phyloP scores from a whole-genome alignment of 257 asterid species.

The Solanum arcanum region DNA sequence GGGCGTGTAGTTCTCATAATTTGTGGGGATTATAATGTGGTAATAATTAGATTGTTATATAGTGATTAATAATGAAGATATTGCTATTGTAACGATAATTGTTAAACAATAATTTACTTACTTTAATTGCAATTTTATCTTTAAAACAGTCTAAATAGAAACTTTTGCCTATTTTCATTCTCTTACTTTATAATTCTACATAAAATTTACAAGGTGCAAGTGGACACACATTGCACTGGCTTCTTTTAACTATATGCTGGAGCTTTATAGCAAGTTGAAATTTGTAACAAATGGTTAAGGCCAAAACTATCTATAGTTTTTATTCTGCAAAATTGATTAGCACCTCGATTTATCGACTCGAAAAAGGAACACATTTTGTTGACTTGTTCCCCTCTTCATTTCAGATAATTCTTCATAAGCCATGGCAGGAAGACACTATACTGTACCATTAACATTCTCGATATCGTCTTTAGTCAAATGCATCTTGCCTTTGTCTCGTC shows the following conservation, averaged over 20 bases:
- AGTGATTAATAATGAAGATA: not conserved
- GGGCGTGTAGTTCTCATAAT: not conserved
- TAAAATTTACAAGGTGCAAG: not conserved
- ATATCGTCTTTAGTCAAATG: slow-evolving; percentile 54
- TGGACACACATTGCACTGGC: not conserved
- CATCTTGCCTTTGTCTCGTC: slow-evolving; percentile 68
- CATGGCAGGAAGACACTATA: not conserved
- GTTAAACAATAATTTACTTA: not conserved
- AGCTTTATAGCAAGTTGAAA: not conserved
- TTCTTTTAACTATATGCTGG: not conserved
- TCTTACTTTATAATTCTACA: not conserved
- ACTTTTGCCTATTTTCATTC: not conserved
- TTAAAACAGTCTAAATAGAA: not conserved
- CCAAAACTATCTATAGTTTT: not conserved
- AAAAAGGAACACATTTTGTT: not conserved
- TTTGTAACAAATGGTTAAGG: not conserved
- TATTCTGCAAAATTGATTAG: slow-evolving; percentile 2
- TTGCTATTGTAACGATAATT: not conserved
- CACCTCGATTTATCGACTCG: not conserved
- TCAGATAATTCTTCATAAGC: not conserved
- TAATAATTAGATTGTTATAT: not conserved
- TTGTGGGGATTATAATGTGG: not conserved
- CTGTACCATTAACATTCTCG: slow-evolving; percentile 19
- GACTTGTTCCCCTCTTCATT: not conserved
- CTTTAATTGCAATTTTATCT: not conserved